A percentile compares a stretch with the other conserved stretches of the same genome.
phyloP scores from a whole-genome alignment of 2,329 filamentous ascomycete genomes.

The Periconia digitata region DNA sequence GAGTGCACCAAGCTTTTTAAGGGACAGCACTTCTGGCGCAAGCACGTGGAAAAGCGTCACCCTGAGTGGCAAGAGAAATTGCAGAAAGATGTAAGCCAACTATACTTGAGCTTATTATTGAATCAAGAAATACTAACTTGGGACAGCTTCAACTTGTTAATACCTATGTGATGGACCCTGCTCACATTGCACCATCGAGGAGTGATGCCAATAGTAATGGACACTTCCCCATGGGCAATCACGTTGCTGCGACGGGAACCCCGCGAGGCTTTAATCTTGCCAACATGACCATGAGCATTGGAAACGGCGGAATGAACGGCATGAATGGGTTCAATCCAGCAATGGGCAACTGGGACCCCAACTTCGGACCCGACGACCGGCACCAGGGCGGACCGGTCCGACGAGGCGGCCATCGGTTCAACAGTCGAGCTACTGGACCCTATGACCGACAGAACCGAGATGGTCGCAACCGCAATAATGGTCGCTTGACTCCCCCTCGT shows the following conservation, averaged over 20 bases:
- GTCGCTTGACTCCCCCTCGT: conserved; percentile 50
- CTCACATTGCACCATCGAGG: conserved; percentile 89
- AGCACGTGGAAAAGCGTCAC: conserved; percentile 97
- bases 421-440: conserved; percentile 41
- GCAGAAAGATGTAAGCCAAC: conserved; percentile 73
- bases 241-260: conserved; percentile 72
- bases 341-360: conserved; percentile 60
- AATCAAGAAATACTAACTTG: background rate
- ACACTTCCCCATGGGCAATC: conserved; percentile 83
- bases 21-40: conserved; percentile 94
- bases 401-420: conserved; percentile 42
- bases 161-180: conserved; percentile 88
- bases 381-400: conserved; percentile 48
- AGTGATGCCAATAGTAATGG: conserved; percentile 95
- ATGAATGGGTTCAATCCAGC: conserved; percentile 53
- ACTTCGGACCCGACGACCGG: conserved; percentile 38
- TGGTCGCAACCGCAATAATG: conserved; percentile 46
- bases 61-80: conserved; percentile 80
- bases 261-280: conserved; percentile 89
- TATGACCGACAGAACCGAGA: conserved; percentile 46
- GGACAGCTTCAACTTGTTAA: conserved; percentile 84
- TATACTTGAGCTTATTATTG: background rate
- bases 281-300: conserved; percentile 65
- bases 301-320: conserved; percentile 51
- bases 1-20: conserved; percentile 98